Conservation (phyloP, 345 rosid species). For the Melastoma malabathricum region DNA sequence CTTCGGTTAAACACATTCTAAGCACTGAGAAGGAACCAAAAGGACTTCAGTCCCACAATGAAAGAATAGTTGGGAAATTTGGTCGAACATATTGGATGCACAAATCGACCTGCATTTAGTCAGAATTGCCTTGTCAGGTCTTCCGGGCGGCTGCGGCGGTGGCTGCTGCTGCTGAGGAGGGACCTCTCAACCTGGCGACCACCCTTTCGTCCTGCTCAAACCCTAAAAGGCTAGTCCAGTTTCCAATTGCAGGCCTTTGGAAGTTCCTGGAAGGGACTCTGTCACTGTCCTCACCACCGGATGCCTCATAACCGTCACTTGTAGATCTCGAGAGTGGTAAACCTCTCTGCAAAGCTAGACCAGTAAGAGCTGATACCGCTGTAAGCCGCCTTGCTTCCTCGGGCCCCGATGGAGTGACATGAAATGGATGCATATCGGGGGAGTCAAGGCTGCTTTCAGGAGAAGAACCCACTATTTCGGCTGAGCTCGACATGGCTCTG, state of each 20-base stretch:
- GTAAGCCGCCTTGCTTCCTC: slow-evolving; percentile 54
- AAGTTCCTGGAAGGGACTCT: slow-evolving; percentile 65
- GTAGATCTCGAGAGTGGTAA: slow-evolving; percentile 81
- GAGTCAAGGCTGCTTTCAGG: slow-evolving; percentile 97
- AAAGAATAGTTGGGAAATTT: slow-evolving; percentile 22
- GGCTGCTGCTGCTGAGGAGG: slow-evolving; percentile 22
- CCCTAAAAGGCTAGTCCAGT: slow-evolving; percentile 43
- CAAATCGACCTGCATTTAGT: too few relatives aligned
- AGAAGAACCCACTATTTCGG: slow-evolving; percentile 62
- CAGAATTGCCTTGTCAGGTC: slow-evolving; percentile 13
- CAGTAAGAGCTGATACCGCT: slow-evolving; percentile 32
- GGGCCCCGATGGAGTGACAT: slow-evolving; percentile 66
- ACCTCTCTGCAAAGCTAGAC: slow-evolving; percentile 34
- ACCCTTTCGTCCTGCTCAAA: slow-evolving; percentile 36
- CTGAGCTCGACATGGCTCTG: slow-evolving; percentile 66
- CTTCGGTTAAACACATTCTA: too few relatives aligned
- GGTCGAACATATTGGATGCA: too few relatives aligned
- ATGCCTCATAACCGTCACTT: slow-evolving; percentile 92
- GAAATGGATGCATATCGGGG: slow-evolving; percentile 79
- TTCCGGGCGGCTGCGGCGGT: slow-evolving; percentile 26
- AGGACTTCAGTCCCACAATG: slow-evolving; percentile 21
- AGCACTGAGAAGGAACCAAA: not conserved
- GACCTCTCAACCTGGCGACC: slow-evolving; percentile 30
- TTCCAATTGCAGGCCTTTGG: slow-evolving; percentile 32
- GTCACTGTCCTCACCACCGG: slow-evolving; percentile 98